These are phyloP conservation scores for Penicillium salamii DNA, from an alignment of 495 filamentous ascomycete species.

Conservation along the genomic window DNA sequence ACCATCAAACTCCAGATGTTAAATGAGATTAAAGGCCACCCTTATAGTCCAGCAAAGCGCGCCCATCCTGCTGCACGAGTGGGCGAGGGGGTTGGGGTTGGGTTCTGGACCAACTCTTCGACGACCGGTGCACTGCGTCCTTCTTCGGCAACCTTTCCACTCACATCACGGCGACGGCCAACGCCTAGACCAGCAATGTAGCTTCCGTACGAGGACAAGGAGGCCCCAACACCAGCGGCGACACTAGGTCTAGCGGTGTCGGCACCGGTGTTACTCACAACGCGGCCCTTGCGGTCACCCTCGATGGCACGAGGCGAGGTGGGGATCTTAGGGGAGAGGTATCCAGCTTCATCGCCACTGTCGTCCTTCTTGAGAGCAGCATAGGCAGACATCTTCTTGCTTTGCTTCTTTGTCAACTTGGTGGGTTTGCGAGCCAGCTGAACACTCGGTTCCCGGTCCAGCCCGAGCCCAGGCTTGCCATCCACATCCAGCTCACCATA, in stretches of 20 bases:
- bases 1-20: constrained; percentile 16
- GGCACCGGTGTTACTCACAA: constrained; percentile 52
- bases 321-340: constrained; percentile 6
- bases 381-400: constrained; percentile 34
- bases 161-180: constrained; percentile 64
- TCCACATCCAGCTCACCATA: constrained; percentile 36
- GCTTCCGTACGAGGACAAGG: constrained; percentile 52
- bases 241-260: constrained; percentile 23
- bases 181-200: constrained; percentile 52
- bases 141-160: constrained; percentile 83
- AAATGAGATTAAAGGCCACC: constrained; percentile 8
- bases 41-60: constrained; percentile 44
- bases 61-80: constrained; percentile 46
- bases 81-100: constrained; percentile 11
- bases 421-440: constrained; percentile 23
- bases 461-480: constrained; percentile 20
- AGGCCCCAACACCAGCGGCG: constrained; percentile 19
- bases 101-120: constrained; percentile 10
- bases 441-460: constrained; percentile 24
- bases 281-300: constrained; percentile 44
- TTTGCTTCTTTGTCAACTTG: constrained; percentile 34
- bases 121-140: constrained; percentile 53
- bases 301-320: constrained; percentile 30
- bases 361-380: constrained; percentile 37
- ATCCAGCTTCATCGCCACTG: constrained; percentile 21